Evolutionary conservation across 768 basidiomycete genomes (phyloP).

Genomic region (Tricholoma sp.): DNA sequence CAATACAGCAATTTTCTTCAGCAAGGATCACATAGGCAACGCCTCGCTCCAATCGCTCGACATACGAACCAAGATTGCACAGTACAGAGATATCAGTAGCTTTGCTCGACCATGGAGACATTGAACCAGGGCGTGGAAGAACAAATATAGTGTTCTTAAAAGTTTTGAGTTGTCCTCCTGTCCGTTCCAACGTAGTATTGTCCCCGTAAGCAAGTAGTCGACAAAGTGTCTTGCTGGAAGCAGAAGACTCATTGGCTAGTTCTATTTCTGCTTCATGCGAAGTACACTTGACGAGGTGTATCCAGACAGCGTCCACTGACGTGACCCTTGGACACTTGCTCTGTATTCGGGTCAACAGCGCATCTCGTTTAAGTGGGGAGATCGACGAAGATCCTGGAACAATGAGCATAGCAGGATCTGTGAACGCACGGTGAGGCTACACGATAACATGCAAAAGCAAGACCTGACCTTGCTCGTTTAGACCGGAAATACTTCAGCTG

Average conservation of each 20-base stretch:
- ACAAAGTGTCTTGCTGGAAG: slow-evolving; percentile 50
- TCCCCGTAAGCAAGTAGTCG: slow-evolving; percentile 85
- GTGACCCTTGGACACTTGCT: slow-evolving; percentile 43
- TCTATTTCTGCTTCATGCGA: slow-evolving; percentile 40
- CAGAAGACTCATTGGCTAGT: slow-evolving; percentile 39
- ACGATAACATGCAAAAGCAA: background rate
- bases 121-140: slow-evolving; percentile 80
- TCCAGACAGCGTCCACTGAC: slow-evolving; percentile 76
- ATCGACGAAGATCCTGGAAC: slow-evolving; percentile 74
- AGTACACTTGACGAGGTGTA: slow-evolving; percentile 77
- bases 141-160: slow-evolving; percentile 57
- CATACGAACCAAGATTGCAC: slow-evolving; percentile 68
- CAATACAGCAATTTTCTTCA: slow-evolving; percentile 35
- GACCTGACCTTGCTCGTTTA: background rate
- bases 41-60: slow-evolving; percentile 87
- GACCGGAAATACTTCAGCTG: background rate
- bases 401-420: slow-evolving; percentile 55
- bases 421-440: background rate
- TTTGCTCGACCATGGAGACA: slow-evolving; percentile 99
- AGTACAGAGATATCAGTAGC: slow-evolving; percentile 91
- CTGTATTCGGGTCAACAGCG: slow-evolving; percentile 59
- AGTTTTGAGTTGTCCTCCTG: slow-evolving; percentile 30
- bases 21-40: slow-evolving; percentile 54
- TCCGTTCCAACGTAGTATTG: slow-evolving; percentile 46
- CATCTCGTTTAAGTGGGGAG: slow-evolving; percentile 63